These are phyloP conservation scores for Macrolepiota albuminosa DNA, from an alignment of 768 basidiomycete genomes.

Conservation along the genomic window DNA sequence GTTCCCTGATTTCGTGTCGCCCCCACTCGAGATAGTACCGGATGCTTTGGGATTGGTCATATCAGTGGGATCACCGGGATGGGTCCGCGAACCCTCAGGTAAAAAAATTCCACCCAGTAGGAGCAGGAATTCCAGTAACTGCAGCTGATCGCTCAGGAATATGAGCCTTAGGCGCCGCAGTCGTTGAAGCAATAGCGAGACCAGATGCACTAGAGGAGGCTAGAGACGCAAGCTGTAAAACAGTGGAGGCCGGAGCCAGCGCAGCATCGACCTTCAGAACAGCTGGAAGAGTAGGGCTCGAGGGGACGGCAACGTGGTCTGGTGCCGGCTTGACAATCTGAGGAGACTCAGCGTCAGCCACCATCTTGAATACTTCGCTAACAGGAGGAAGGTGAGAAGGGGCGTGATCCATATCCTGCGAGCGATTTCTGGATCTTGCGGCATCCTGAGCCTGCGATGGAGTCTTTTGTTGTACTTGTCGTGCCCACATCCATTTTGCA, in stretches of 20 bases:
- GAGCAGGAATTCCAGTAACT: background rate
- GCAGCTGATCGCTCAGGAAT: background rate
- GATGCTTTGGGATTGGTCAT: background rate
- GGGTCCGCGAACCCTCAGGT: background rate
- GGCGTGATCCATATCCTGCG: background rate
- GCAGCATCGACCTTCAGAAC: constrained; percentile 1
- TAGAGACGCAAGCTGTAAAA: background rate
- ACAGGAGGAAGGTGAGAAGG: constrained; percentile 12
- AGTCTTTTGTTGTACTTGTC: background rate
- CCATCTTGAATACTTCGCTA: constrained; percentile 15
- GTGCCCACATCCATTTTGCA: constrained; percentile 1
- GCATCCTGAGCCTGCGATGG: background rate
- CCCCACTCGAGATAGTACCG: background rate
- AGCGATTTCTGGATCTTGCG: background rate
- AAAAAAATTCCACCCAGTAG: background rate
- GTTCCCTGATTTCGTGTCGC: background rate
- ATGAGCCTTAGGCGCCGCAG: background rate
- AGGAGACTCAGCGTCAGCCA: constrained; percentile 1
- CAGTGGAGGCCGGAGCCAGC: background rate
- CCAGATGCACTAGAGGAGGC: constrained; percentile 1
- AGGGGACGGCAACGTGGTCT: background rate
- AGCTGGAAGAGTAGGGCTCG: background rate
- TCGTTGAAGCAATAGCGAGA: background rate
- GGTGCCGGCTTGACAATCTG: background rate
- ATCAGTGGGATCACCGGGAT: background rate